A percentile compares a stretch with the other conserved stretches of the same genome.
Evolutionary conservation across 23 red algal species (phyloP).

Genomic region (Cyanidioschyzon merolae): DNA sequence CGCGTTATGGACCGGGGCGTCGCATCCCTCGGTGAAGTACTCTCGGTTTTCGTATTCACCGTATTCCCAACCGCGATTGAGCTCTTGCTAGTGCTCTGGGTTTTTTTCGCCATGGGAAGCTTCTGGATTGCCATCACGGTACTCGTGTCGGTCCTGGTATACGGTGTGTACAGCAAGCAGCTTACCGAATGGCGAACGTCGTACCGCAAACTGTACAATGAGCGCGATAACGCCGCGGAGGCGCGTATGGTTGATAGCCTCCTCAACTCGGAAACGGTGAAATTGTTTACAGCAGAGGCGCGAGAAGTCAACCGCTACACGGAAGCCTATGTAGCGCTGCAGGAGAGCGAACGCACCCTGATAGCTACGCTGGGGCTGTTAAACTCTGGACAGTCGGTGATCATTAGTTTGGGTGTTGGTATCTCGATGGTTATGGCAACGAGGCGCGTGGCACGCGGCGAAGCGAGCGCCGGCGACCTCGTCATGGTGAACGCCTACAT

Average conservation of each 20-base stretch:
- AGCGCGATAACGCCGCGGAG: constrained; percentile 36
- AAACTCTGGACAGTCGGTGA: constrained; percentile 68
- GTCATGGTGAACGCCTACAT: constrained; percentile 88
- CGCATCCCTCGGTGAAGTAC: constrained; percentile 37
- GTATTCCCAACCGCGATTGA: constrained; percentile 65
- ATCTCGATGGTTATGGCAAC: constrained; percentile 51
- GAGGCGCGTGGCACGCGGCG: constrained; percentile 22
- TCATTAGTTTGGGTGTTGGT: constrained; percentile 42
- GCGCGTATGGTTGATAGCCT: constrained; percentile 41
- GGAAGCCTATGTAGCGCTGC: constrained; percentile 22
- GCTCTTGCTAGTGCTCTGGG: constrained; percentile 39
- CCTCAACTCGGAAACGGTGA: constrained; percentile 71
- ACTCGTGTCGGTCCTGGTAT: constrained; percentile 28
- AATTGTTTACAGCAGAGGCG: constrained; percentile 71
- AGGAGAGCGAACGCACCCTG: constrained; percentile 17
- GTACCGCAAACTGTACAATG: constrained; percentile 43
- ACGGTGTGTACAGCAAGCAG: constrained; percentile 26
- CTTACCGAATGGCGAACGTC: constrained; percentile 35
- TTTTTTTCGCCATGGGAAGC: constrained; percentile 49
- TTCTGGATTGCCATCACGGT: constrained; percentile 21
- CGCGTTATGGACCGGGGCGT: constrained; percentile 73
- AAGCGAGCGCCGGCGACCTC: constrained; percentile 65
- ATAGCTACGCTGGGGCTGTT: constrained; percentile 24
- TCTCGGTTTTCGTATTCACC: constrained; percentile 50
- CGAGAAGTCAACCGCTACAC: constrained; percentile 44